Base-by-base conservation (phyloP, 805 yeast species). In the Ogataea nitratoaversa region DNA sequence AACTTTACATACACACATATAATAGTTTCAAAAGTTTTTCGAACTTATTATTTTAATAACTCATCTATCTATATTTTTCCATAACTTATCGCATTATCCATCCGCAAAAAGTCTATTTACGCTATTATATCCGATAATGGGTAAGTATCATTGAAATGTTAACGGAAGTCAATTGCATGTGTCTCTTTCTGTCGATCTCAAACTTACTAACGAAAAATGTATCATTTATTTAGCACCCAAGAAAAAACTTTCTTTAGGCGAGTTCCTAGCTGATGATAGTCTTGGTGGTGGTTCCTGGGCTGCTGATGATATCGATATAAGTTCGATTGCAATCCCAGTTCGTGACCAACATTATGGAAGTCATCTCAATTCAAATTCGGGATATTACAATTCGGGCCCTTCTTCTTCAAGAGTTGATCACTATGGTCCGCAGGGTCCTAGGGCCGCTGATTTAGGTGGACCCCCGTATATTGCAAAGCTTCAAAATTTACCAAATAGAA, bases 381-480 rank as follows among this genome's bases (percentile, higher is more conserved):
- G 51, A 12, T 35, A 40, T 5, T 25, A 37, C 28, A 40, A 40
- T 8, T 22, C 28, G 3, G 18, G 20, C 32, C 4, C 36, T 8
- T 19, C 27, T 6, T 32, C 34, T 6, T n/a, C 34, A 24, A 33
- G 34, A 8, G 32, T 30, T 14, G 49, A 47, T 29, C 9, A 7
- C 16, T 29, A 29, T 29, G 31, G 31, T 5, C 19, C 17, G 7
- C 12, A 11, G 6, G 31, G 31, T 29, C 31, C 31, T 11, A 29
- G 31, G 16, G 19, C 16, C 4, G 16, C 19, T 16, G 31, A 29
- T 14, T 14, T 29, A 29, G 19, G 31, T 6, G 43, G 70, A 0
- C 84, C 85, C 1, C 90, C 90, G 2, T 82, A 69, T 55, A 82
- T 82, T 41, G 76, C 76, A 33, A 83, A 82, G 54, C 67, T 84